Evolutionary conservation across 2,329 filamentous ascomycete genomes (phyloP), one percentile per base, ranked within the genome.

Genomic region (Monosporascus sp.): DNA sequence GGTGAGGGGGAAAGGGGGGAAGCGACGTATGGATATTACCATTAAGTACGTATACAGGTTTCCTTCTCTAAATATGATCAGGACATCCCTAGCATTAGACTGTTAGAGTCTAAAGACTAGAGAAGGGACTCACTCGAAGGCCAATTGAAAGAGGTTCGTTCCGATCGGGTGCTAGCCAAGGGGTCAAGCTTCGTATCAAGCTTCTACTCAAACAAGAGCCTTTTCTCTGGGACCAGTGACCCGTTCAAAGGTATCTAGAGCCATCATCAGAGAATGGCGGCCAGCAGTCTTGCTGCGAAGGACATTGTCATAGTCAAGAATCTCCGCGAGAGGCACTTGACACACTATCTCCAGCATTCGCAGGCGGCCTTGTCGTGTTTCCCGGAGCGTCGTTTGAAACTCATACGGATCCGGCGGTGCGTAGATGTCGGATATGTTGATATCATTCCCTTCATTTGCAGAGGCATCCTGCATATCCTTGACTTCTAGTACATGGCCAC

Each of bases 221-320:
- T 78, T 83, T 58, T 84, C 81, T 41, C 82, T 72, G 26, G 77
- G 69, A 0, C 80, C 81, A 1, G 78, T 76, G 1, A 85, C 80
- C 49, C 72, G 70, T 49, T 82, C 79, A 60, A 84, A 83, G 7
- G 76, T 80, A 58, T 82, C 80, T 61, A 83, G 77, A 4, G 78
- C 73, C 80, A 84, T 80, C 1, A 79, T 81, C 67, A 84, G 73
- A 5, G 79, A 76, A 64, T 85, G 82, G 2, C 94, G 80, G 0
- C 94, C 94, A 3, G 87, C 89, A 3, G 93, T 99, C 75, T 96
- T 80, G 71, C 90, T 92, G 50, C 94, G 79, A 59, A 99, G 73
- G 67, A 95, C 90, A 68, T 91, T 90, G 62, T 97, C 77, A 70
- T 97, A 99, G 43, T 93, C 90, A 37, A 97, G 86, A 90, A 97